Percentiles rank a stretch among this genome's conserved stretches.
phyloP scores from a whole-genome alignment of 2,329 filamentous ascomycete species.

The Tolypocladium tropicale region DNA sequence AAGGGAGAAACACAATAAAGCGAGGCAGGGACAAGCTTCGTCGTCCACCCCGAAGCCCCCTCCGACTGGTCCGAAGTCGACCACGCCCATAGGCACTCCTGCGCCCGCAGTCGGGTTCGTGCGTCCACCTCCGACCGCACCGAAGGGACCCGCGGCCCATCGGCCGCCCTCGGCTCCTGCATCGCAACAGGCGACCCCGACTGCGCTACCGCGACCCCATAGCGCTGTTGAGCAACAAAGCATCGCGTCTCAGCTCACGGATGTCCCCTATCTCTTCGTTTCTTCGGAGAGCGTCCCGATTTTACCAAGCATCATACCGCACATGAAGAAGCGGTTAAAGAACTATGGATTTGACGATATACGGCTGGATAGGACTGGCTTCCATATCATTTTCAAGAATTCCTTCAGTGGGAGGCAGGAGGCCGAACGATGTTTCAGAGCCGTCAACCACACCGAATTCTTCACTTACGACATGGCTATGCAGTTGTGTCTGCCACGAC shows the following conservation, averaged over 20 bases:
- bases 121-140: conserved; percentile 67
- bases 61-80: conserved; percentile 27
- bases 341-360: conserved; percentile 74
- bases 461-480: conserved; percentile 92
- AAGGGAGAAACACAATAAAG: conserved; percentile 45
- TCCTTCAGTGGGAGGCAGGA: conserved; percentile 67
- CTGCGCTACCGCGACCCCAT: conserved; percentile 17
- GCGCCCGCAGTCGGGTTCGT: conserved; percentile 13
- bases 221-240: conserved; percentile 54
- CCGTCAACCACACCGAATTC: conserved; percentile 70
- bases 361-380: conserved; percentile 73
- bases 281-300: conserved; percentile 80
- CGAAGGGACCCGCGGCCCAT: conserved; percentile 67
- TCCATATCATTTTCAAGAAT: conserved; percentile 85
- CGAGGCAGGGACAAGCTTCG: conserved; percentile 17
- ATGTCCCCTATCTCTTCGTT: conserved; percentile 84
- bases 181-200: conserved; percentile 19
- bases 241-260: conserved; percentile 59
- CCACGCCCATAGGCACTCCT: conserved; percentile 8
- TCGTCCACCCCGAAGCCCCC: conserved; percentile 18
- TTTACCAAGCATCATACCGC: conserved; percentile 72
- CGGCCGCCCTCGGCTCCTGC: conserved; percentile 12
- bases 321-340: conserved; percentile 84
- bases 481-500: conserved; percentile 50
- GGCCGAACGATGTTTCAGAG: conserved; percentile 67